Conservation (phyloP, 352 stramenopile species). For the Thraustochytrium sp. region DNA sequence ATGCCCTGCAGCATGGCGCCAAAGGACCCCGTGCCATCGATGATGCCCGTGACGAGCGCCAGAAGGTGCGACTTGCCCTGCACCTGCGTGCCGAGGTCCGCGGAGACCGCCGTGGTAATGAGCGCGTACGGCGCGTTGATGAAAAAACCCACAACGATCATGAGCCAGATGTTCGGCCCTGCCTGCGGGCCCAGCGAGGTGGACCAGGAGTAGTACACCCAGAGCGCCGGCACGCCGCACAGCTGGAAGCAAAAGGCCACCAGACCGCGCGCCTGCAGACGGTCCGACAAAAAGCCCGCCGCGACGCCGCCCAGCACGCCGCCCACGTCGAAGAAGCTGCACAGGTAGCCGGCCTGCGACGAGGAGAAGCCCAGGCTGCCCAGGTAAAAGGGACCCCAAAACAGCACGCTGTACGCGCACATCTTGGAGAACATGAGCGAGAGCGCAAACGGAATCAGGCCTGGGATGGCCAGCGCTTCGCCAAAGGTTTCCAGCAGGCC, state of each 20-base stretch:
- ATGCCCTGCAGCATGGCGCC: slow-evolving; percentile 45
- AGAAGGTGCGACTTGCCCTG: slow-evolving; percentile 35
- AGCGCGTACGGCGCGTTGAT: slow-evolving; percentile 49
- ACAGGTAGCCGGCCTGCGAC: slow-evolving; percentile 40
- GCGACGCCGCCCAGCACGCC: slow-evolving; percentile 45
- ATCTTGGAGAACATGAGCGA: slow-evolving; percentile 50
- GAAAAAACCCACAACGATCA: slow-evolving; percentile 46
- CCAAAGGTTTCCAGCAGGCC: slow-evolving; percentile 18
- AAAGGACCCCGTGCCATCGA: slow-evolving; percentile 50
- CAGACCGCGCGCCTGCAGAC: slow-evolving; percentile 29
- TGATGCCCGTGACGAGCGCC: slow-evolving; percentile 49
- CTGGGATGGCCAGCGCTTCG: slow-evolving; percentile 36
- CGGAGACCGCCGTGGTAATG: slow-evolving; percentile 50
- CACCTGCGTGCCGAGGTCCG: slow-evolving; percentile 49
- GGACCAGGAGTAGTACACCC: slow-evolving; percentile 24
- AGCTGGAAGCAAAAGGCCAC: slow-evolving; percentile 45
- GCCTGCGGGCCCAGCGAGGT: neutral
- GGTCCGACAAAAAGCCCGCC: slow-evolving; percentile 40
- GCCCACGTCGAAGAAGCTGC: slow-evolving; percentile 48
- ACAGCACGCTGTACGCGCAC: slow-evolving; percentile 50
- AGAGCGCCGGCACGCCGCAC: slow-evolving; percentile 25
- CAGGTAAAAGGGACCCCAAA: slow-evolving; percentile 49
- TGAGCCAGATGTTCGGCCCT: slow-evolving; percentile 30
- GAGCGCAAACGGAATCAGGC: slow-evolving; percentile 45
- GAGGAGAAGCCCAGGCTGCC: slow-evolving; percentile 29